Evolutionary conservation across 2,329 filamentous ascomycete genomes (phyloP), one percentile per base, ranked within the genome.

Genomic region (Diaporthe sp.): DNA sequence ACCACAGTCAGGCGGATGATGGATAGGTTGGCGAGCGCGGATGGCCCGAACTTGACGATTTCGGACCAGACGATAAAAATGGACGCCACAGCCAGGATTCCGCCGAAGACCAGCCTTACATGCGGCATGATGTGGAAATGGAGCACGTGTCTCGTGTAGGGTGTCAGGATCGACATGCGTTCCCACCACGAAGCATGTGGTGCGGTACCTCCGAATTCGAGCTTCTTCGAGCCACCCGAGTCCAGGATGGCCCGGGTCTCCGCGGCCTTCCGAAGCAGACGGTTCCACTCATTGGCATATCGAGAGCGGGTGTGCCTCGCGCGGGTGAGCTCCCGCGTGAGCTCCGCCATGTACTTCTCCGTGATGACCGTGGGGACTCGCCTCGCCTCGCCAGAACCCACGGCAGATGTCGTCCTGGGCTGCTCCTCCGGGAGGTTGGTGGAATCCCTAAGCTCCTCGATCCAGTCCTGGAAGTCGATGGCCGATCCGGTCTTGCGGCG

Each of bases 31-130:
- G 94, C 93, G 30, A 94, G 91, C 67, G 95, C 58, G 15, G 70
- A 33, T 12, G 73, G 71, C 17, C 74, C 89, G n/a, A 92, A 91
- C 82, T 97, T 97, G 83, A 98, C 91, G 72, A 98, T 85, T 86
- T 99, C 97, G 1, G 96, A 98, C 95, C 96, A 98, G 69, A 98
- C 89, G 76, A 99, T 93, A 78, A 92, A 94, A 67, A 91, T 87
- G 0, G 97, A 98, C 2, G 95, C 95, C 0, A 93, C 81, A 0
- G 92, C 89, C 30, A 97, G 88, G 73, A 97, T 80, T 1, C 85
- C 84, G n/a, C 94, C 95, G 7, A 94, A 82, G 10, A 86, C 81
- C 60, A 95, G 86, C 67, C 92, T 91, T 0, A 92, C 77, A 69
- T 89, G 90, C 0, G 97, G 97, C 40, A 97, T 84, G 30, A 96